These are phyloP conservation scores for Hydrangea macrophylla DNA, from an alignment of 148 eudicot genomes.

Conservation along the genomic window DNA sequence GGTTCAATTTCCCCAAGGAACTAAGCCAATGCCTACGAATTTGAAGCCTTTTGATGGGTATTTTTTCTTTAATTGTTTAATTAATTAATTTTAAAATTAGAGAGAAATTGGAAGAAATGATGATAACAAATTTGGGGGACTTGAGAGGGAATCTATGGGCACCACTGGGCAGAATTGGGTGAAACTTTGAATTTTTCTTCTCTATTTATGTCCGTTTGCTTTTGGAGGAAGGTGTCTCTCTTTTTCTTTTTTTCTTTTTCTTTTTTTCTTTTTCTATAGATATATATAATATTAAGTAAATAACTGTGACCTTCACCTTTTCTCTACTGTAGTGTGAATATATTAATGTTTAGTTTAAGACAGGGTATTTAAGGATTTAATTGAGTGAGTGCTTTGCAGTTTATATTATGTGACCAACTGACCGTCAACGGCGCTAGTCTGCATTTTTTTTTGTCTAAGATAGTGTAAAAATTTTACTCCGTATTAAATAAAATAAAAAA, in stretches of 20 bases:
- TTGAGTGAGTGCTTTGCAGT: neutral
- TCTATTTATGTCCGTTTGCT: neutral
- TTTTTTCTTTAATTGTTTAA: neutral
- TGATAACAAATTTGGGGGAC: neutral
- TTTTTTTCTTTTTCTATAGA: neutral
- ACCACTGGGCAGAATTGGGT: neutral
- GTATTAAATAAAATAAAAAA: no score
- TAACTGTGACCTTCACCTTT: no score
- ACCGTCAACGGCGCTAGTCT: no score
- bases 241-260: neutral
- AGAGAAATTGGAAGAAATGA: neutral
- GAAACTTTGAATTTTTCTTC: neutral
- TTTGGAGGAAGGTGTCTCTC: neutral
- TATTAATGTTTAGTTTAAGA: neutral
- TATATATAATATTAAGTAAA: no score
- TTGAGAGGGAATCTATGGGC: neutral
- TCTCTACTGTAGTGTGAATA: neutral
- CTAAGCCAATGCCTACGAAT: neutral
- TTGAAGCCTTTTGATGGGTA: neutral
- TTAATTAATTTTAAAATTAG: neutral
- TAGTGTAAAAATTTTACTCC: no score
- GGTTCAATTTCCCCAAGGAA: neutral
- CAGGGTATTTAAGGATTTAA: neutral
- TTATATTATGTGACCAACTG: no score
- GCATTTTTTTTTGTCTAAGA: no score